Base-by-base conservation (phyloP, 2,329 filamentous ascomycete species). In the Colletotrichum chrysophilum region DNA sequence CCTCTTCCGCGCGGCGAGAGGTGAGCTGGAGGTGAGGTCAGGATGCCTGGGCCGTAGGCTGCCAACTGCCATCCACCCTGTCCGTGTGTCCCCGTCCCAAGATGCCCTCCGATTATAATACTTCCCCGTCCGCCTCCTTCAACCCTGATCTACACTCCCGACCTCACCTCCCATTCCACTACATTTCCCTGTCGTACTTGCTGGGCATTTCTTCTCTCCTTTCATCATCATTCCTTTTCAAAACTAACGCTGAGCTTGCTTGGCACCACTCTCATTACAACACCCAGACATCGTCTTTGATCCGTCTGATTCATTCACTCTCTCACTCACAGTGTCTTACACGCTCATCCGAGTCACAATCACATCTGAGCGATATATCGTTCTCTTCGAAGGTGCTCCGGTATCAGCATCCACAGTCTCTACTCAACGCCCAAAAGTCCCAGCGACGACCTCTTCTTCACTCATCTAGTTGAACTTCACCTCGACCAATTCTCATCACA, bases 261-360 rank as follows among this genome's bases (percentile, higher is more conserved):
- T 81, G 81, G 81, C 83, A 84, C 80, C 78, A 84, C 83, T 81
- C 78, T 83, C 82, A 74, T 83, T 83, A 79, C 78, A 70, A 77
- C 73, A 34, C 38, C 58, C 78, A 78, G 78, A 79, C 80, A 76
- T 75, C 78, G 56, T 77, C 77, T 76, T 65, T 61, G 74, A 76
- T 77, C 78, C 81, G 79, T 80, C 81, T 81, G 78, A 78, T 82
- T 78, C 82, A 73, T 80, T 84, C 79, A 70, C 81, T 81, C 74
- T 70, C 62, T 60, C 61, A 55, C 62, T 43, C 43, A 65, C 36
- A 34, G 24, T 72, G 62, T 72, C 70, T 66, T 61, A 70, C 69
- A 76, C 74, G 65, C 71, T 79, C 74, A 76, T 68, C 69, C 77
- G 72, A 75, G 75, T 77, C 61, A 61, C 76, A 70, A 76, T 76